Evolutionary conservation across 257 asterid species (phyloP).

Genomic region (Solanum rostratum): DNA sequence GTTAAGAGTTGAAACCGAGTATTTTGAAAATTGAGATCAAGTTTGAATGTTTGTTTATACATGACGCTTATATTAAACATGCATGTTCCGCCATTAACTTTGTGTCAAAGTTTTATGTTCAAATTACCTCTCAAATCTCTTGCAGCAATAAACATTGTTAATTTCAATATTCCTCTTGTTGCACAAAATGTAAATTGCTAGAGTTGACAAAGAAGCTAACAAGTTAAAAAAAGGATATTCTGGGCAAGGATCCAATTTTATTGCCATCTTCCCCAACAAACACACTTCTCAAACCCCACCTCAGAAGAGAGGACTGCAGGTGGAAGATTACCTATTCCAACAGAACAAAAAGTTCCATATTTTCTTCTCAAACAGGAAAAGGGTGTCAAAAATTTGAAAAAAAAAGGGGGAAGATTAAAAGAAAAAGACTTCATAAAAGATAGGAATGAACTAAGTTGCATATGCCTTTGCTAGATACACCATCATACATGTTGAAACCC

Average conservation of each 20-base stretch:
- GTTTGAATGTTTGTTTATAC: no score
- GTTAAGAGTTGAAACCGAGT: no score
- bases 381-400: background rate
- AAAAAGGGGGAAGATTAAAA: background rate
- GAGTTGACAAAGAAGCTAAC: background rate
- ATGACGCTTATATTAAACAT: background rate
- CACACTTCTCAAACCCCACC: slow-evolving; percentile 14
- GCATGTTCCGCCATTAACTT: background rate
- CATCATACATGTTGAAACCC: slow-evolving; percentile 14
- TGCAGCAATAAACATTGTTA: background rate
- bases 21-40: no score
- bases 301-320: slow-evolving; percentile 5
- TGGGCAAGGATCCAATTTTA: background rate
- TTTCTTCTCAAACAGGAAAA: background rate
- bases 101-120: background rate
- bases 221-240: background rate
- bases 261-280: slow-evolving; percentile 9
- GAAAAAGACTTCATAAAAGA: background rate
- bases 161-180: background rate
- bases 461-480: slow-evolving; percentile 30
- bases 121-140: background rate
- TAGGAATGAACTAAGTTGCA: slow-evolving; percentile 14
- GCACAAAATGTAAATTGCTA: background rate
- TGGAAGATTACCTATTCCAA: slow-evolving; percentile 6
- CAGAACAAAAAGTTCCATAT: background rate